phyloP scores from a whole-genome alignment of 164 flowering plant genomes.

The Malania oleifera region DNA sequence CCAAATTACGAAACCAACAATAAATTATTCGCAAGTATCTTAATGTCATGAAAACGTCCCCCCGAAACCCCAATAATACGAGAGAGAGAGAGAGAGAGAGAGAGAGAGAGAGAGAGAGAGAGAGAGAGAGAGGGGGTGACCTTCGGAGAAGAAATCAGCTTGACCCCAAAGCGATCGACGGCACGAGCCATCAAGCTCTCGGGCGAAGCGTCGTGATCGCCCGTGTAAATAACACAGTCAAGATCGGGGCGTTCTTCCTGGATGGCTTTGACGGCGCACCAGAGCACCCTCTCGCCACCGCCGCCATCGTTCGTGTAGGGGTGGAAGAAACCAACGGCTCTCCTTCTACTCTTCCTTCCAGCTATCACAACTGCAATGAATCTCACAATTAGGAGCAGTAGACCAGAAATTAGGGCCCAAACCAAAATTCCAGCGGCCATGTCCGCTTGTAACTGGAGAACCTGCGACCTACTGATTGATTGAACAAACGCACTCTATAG shows the following conservation, averaged over 20 bases:
- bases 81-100: too few species aligned
- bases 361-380: slow-evolving; percentile 13
- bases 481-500: too few species aligned
- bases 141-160: slow-evolving; percentile 60
- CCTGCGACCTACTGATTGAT: too few species aligned
- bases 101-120: too few species aligned
- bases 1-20: not conserved
- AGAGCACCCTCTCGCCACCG: slow-evolving; percentile 91
- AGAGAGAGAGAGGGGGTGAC: too few species aligned
- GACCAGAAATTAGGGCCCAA: slow-evolving; percentile 13
- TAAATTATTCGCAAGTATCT: not conserved
- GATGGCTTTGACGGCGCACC: slow-evolving; percentile 94
- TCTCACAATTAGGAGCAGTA: slow-evolving; percentile 5
- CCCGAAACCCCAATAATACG: too few species aligned
- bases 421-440: slow-evolving; percentile 16
- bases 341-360: slow-evolving; percentile 32
- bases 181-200: slow-evolving; percentile 57
- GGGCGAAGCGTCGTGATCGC: slow-evolving; percentile 82
- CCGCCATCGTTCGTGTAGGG: slow-evolving; percentile 99
- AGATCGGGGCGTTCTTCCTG: slow-evolving; percentile 71
- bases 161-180: slow-evolving; percentile 78
- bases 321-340: slow-evolving; percentile 81
- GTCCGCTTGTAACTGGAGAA: not conserved
- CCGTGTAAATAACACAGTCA: slow-evolving; percentile 69
- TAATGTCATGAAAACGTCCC: not conserved